Evolutionary conservation across 73 alveolate species (phyloP).

Genomic region (Uronychia binucleata): DNA sequence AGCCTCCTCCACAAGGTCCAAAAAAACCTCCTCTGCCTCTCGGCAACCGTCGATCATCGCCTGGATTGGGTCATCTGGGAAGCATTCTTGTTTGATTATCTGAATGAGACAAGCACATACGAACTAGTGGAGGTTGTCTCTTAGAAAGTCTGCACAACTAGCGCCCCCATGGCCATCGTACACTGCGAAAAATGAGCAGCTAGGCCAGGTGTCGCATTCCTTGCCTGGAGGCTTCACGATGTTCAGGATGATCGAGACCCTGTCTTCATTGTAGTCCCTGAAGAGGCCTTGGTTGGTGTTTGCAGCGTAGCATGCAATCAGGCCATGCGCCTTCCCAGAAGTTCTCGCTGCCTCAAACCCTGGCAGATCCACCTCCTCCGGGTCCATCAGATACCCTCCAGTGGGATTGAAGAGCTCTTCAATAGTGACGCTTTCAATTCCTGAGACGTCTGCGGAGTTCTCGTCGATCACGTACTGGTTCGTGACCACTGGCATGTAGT

Average conservation of each 20-base stretch:
- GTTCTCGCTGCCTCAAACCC: conserved; percentile 43
- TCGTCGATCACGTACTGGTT: not conserved
- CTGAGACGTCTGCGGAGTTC: not conserved
- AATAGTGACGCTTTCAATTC: not conserved
- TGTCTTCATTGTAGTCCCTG: conserved; percentile 95
- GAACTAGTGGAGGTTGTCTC: conserved; percentile 87
- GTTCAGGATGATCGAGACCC: conserved; percentile 89
- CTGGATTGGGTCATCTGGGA: conserved; percentile 48
- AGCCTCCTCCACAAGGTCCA: conserved; percentile 49
- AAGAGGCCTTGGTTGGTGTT: conserved; percentile 94
- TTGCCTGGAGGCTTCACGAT: conserved; percentile 71
- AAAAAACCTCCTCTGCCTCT: conserved; percentile 85
- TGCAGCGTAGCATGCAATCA: conserved; percentile 89
- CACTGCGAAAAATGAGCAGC: conserved; percentile 94
- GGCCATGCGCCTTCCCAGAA: conserved; percentile 77
- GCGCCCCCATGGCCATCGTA: conserved; percentile 99
- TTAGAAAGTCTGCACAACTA: conserved; percentile 93
- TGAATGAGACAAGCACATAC: conserved; percentile 27
- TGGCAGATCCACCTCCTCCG: conserved; percentile 39
- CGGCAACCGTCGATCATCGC: conserved; percentile 36
- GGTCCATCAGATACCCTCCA: conserved; percentile 21
- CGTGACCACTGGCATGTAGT: not conserved
- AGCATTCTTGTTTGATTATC: conserved; percentile 38
- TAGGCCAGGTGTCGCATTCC: conserved; percentile 82
- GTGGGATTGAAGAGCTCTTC: not conserved